Conservation (phyloP, 2,329 filamentous ascomycete genomes). For the Periconia digitata region DNA sequence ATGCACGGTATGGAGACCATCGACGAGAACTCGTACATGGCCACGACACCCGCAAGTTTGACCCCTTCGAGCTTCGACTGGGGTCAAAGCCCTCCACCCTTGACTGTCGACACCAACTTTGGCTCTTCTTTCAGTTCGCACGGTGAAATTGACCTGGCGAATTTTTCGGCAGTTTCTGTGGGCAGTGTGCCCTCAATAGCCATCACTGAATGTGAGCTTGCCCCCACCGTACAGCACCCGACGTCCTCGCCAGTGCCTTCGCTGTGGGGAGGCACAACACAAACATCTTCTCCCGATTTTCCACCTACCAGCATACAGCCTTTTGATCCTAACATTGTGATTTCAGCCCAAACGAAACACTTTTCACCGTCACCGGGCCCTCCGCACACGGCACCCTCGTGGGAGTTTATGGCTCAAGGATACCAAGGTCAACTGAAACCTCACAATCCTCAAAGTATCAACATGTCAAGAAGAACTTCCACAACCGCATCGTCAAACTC, state of each 20-base stretch:
- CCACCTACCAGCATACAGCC: constrained; percentile 31
- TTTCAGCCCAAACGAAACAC: constrained; percentile 17
- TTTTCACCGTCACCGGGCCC: constrained; percentile 27
- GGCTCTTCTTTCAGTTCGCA: constrained; percentile 24
- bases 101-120: constrained; percentile 32
- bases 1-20: constrained; percentile 42
- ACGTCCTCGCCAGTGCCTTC: constrained; percentile 41
- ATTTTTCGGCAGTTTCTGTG: constrained; percentile 22
- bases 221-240: constrained; percentile 29
- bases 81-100: constrained; percentile 26
- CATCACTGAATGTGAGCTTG: constrained; percentile 41
- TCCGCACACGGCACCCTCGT: constrained; percentile 35
- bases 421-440: constrained; percentile 24
- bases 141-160: constrained; percentile 22
- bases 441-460: constrained; percentile 17
- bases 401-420: constrained; percentile 38
- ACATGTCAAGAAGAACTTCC: constrained; percentile 34
- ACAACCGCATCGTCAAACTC: constrained; percentile 38
- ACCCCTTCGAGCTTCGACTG: constrained; percentile 32
- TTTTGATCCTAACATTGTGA: constrained; percentile 20
- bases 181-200: constrained; percentile 37
- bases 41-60: constrained; percentile 22
- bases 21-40: constrained; percentile 27
- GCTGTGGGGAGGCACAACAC: constrained; percentile 40
- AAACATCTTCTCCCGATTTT: constrained; percentile 39